Conservation (phyloP, 2,329 filamentous ascomycete species). For the Stachybotrys echinatus region DNA sequence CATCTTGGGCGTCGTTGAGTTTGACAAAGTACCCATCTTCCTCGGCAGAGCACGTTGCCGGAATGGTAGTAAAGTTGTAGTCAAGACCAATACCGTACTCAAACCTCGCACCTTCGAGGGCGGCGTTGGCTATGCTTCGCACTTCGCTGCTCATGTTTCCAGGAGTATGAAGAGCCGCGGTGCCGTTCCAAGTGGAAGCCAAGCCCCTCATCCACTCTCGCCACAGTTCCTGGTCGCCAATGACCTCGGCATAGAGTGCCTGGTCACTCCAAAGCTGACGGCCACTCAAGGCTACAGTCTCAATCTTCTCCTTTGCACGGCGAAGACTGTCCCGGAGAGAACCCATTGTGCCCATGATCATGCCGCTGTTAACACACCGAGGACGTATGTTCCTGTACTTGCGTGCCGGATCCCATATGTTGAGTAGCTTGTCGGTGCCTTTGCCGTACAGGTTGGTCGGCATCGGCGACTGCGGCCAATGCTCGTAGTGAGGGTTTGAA, state of each 20-base stretch:
- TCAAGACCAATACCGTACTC: constrained; percentile 34
- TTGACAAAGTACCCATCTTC: constrained; percentile 28
- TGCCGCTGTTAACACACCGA: constrained; percentile 27
- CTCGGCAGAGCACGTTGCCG: constrained; percentile 29
- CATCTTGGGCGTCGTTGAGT: constrained; percentile 15
- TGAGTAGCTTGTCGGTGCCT: constrained; percentile 21
- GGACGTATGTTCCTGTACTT: constrained; percentile 26
- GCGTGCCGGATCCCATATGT: constrained; percentile 23
- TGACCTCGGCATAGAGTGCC: constrained; percentile 29
- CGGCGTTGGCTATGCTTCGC: constrained; percentile 17
- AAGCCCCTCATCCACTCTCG: constrained; percentile 24
- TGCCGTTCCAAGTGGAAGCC: constrained; percentile 25
- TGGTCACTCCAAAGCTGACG: constrained; percentile 34
- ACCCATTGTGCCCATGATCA: constrained; percentile 29
- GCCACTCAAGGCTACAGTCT: constrained; percentile 16
- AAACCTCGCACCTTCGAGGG: constrained; percentile 22
- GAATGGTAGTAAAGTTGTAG: constrained; percentile 30
- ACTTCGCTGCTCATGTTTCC: constrained; percentile 11
- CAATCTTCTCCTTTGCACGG: constrained; percentile 21
- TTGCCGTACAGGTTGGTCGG: constrained; percentile 25
- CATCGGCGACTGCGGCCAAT: constrained; percentile 30
- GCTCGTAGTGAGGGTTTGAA: constrained; percentile 26
- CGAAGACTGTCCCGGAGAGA: constrained; percentile 16
- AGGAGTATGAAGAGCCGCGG: constrained; percentile 7
- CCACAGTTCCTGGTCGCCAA: constrained; percentile 32